Base-by-base conservation (phyloP, 176 grass and related monocot species). In the Themeda triandra region DNA sequence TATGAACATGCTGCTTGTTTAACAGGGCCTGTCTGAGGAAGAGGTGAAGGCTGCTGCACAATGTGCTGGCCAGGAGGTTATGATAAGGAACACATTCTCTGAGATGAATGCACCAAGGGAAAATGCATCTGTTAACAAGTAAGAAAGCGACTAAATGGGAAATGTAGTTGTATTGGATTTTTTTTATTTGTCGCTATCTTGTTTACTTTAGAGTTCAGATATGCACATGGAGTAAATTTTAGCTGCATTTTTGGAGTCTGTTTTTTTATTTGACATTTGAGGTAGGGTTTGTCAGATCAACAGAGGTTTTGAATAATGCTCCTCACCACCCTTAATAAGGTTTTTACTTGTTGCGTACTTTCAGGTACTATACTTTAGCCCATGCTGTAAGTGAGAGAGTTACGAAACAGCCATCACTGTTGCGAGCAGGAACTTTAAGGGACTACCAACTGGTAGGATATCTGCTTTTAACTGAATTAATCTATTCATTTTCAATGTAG, bases 101-200 rank as follows among this genome's bases (percentile, higher is more conserved):
- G 93, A 99, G 85, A 99, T 99, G 97, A 99, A 99, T 74, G 97
- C 93, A n/a, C 97, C 93, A 68, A 96, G 76, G 82, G 97, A 96
- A 19, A 94, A 83, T 78, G 69, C 81, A 11, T 92, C 91, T 84
- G 97, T 69, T 91, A 99, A 99, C 88, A 99, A 96, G 97, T 98
- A 93, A 90, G 90, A 75, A 30, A 46, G 69, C 33, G 7, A 58
- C 35, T 64, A 24, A 51, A 33, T 73, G 73, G 5, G 8, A 58
- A 64, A 69, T 80, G 31, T 81, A 27, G 11, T 56, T 80, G 58
- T 45, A 25, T 78, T 36, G 13, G 35, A 12, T 54, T 32, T 78
- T 53, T 76, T 81, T 53, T 27, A 0, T 7, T 7, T 72, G 58
- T 45, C 25, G 32, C 24, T 82, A 25, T 31, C 45, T 41, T 48